Conservation (phyloP, 179 eudicot species). For the Pouteria campechiana region DNA sequence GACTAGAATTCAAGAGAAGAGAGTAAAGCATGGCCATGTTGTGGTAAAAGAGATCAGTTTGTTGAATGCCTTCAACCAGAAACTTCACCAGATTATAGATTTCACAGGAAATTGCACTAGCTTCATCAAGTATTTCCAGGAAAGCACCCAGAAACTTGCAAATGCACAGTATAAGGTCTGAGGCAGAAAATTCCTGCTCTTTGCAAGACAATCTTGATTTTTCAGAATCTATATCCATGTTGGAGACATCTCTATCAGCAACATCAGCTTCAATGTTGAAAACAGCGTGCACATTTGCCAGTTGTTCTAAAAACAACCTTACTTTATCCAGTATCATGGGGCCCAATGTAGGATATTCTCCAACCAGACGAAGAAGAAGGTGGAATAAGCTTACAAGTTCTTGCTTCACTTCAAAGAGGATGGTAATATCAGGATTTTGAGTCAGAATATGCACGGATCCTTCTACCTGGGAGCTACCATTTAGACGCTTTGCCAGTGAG, state of each 20-base stretch:
- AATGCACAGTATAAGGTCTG: conserved; percentile 26
- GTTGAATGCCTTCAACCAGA: conserved; percentile 25
- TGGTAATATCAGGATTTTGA: conserved; percentile 16
- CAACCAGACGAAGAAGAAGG: conserved; percentile 28
- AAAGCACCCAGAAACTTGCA: conserved; percentile 30
- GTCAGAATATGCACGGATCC: conserved; percentile 11
- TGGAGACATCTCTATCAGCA: too few species aligned
- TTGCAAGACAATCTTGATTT: conserved; percentile 16
- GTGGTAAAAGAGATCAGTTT: conserved; percentile 33
- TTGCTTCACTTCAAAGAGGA: conserved; percentile 25
- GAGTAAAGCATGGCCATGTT: conserved; percentile 29
- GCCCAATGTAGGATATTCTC: conserved; percentile 28
- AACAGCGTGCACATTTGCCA: conserved; percentile 19
- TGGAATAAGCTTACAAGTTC: conserved; percentile 35
- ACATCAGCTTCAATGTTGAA: too few species aligned
- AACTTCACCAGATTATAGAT: conserved; percentile 23
- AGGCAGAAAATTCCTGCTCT: conserved; percentile 6
- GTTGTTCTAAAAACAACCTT: conserved; percentile 15
- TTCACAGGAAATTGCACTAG: conserved; percentile 16
- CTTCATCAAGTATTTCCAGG: conserved; percentile 29
- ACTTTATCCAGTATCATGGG: conserved; percentile 35
- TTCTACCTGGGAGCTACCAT: too few species aligned
- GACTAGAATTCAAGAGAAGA: conserved; percentile 34
- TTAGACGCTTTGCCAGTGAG: conserved; percentile 21
- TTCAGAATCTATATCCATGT: conserved; percentile 7